phyloP scores from a whole-genome alignment of 2,329 filamentous ascomycete genomes.

The Ceratocystis alfenasii region DNA sequence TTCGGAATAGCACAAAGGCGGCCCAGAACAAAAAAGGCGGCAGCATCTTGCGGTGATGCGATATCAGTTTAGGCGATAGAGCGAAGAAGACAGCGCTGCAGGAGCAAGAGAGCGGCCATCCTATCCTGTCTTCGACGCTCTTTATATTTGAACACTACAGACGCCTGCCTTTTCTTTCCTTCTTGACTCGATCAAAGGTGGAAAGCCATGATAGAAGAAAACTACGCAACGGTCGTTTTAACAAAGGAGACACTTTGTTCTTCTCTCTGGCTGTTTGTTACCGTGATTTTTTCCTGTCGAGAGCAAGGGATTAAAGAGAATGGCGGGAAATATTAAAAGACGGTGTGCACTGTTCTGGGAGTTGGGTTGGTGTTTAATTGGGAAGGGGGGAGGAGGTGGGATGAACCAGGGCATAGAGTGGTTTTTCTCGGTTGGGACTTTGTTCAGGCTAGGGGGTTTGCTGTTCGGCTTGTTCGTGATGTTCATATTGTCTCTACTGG shows the following conservation, averaged over 20 bases:
- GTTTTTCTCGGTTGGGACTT: slow-evolving; percentile 9
- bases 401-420: slow-evolving; percentile 20
- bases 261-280: background rate
- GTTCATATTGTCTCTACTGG: no score
- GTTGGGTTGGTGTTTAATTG: slow-evolving; percentile 16
- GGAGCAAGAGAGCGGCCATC: no score
- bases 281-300: background rate
- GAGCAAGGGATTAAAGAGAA: slow-evolving; percentile 22
- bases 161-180: no score
- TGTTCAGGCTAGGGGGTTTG: background rate
- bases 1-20: no score
- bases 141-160: no score
- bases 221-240: background rate
- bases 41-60: background rate
- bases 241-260: background rate
- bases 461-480: background rate
- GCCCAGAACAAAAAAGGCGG: background rate
- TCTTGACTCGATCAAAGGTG: no score
- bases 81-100: background rate
- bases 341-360: slow-evolving; percentile 13
- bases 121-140: no score
- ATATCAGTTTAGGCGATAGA: background rate
- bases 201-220: background rate
- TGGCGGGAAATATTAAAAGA: slow-evolving; percentile 22
- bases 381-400: background rate